Evolutionary conservation across 176 grass and related monocot genomes (phyloP), one percentile per base, ranked within the genome.

Genomic region (Bolboschoenus planiculmis): DNA sequence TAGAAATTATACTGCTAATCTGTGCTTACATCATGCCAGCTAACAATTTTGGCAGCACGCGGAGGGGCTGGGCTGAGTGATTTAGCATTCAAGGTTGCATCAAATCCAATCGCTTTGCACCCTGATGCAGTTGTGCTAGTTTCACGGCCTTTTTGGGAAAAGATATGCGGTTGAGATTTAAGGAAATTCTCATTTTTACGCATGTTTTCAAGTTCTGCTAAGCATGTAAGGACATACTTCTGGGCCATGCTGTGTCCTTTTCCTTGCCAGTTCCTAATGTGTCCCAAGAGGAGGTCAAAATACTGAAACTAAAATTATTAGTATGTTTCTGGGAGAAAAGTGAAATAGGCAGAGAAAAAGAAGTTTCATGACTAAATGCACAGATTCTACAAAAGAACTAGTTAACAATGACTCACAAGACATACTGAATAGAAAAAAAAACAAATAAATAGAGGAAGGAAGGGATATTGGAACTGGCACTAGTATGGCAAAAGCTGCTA

Each of bases 111-210:
- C 56, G 95, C 88, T 61, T 26, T 50, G 77, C 85, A 90, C 75
- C 95, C 95, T 60, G 95, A 98, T 71, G 95, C 95, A 84, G 95
- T 98, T 36, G 92, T 98, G 81, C 84, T 88, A 90, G 77, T 93
- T 83, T 85, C 85, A 83, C 85, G 63, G 44, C 56, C 74, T 88
- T 98, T 74, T 87, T 94, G 92, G 71, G 18, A 33, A 64, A 10
- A 86, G 85, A 57, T 74, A 71, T 86, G 78, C 9, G 84, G 88
- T 44, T 70, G 87, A 78, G 89, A 90, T 84, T 82, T 92, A 42
- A 98, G 90, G 56, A 98, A 95, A 46, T 89, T 86, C 73, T 50
- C 64, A 85, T 88, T 94, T 57, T 95, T 98, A 37, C 80, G 77
- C 82, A 98, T 98, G 78, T 86, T 83, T 87, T 36, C 87, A 71